Evolutionary conservation across 2,329 filamentous ascomycete genomes (phyloP).

Genomic region (Diaporthe citri): DNA sequence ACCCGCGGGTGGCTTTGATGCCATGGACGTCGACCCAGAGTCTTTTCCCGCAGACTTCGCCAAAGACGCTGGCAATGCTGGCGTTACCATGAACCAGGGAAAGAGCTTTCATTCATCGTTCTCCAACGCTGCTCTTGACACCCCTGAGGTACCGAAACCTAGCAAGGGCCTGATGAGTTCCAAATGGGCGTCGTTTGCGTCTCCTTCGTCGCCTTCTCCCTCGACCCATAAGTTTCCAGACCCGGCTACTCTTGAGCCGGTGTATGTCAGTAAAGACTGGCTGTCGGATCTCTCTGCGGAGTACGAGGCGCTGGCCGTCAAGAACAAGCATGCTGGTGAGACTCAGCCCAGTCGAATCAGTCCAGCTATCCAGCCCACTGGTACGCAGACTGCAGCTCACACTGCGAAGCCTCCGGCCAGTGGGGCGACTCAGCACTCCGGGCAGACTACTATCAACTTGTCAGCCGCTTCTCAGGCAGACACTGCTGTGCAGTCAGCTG

Average conservation of each 20-base stretch:
- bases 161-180: slow-evolving; percentile 5
- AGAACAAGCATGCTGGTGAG: background rate
- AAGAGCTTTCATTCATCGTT: background rate
- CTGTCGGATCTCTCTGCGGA: background rate
- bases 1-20: background rate
- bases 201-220: background rate
- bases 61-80: background rate
- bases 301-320: background rate
- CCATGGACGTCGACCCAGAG: background rate
- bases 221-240: background rate
- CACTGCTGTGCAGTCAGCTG: background rate
- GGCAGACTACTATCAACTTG: background rate
- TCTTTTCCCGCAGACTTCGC: background rate
- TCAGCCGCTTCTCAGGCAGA: background rate
- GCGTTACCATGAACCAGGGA: background rate
- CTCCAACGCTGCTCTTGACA: background rate
- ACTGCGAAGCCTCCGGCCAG: background rate
- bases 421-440: background rate
- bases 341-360: background rate
- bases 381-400: background rate
- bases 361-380: background rate
- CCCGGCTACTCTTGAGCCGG: background rate
- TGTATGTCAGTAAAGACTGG: background rate
- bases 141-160: background rate
- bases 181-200: background rate